These are phyloP conservation scores for Gossypium lobatum DNA, from an alignment of 441 rosid species.

Conservation along the genomic window DNA sequence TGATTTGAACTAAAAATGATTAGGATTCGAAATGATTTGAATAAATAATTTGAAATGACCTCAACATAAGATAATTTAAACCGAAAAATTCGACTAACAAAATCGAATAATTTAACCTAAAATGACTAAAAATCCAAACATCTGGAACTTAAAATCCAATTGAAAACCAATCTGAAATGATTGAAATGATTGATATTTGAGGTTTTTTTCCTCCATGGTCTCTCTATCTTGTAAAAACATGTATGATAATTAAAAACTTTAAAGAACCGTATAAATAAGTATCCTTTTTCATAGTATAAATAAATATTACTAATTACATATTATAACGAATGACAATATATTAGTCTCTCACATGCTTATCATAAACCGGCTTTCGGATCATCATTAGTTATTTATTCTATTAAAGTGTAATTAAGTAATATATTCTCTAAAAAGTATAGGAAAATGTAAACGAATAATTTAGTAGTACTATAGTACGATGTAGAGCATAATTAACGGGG, in stretches of 20 bases:
- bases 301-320: not conserved
- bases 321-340: not conserved
- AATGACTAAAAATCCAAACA: not conserved
- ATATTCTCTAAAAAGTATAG: not conserved
- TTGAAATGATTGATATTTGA: not conserved
- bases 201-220: not conserved
- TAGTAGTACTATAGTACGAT: not conserved
- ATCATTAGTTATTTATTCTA: not conserved
- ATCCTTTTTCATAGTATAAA: not conserved
- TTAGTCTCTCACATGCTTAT: not conserved
- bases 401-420: not conserved
- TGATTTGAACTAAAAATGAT: no score
- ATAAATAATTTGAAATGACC: not conserved
- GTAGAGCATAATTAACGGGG: not conserved
- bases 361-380: not conserved
- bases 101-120: not conserved
- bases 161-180: no score
- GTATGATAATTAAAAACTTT: not conserved
- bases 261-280: not conserved
- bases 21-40: no score
- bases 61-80: no score
- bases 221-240: not conserved
- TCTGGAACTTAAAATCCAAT: not conserved
- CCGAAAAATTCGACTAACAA: no score
- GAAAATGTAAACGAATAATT: slow-evolving; percentile 5